Evolutionary conservation across 2,329 filamentous ascomycete genomes (phyloP), one percentile per base, ranked within the genome.

Genomic region (Colletotrichum tamarilloi): DNA sequence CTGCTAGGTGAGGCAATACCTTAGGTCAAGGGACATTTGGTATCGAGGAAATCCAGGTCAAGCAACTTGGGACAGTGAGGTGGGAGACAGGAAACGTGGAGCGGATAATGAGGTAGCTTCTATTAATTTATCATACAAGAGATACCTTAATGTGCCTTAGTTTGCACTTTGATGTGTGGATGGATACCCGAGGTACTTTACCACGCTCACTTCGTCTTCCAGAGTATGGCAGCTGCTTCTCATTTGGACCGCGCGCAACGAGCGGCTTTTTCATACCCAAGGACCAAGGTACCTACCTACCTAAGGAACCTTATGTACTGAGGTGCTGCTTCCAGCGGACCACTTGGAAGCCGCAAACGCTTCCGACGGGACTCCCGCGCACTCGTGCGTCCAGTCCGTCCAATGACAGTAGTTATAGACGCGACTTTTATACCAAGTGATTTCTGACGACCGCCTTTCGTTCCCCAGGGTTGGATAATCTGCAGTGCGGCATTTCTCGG

Each of bases 401-500:
- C 14, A 64, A 38, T 64, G 14, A 38, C 22, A 8, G 28, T 14
- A 3, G 28, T 28, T 28, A 19, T n/a, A 12, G 46, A 53, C 28
- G 46, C 42, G 42, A 49, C 19, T 24, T 35, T 26, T n/a, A n/a
- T 12, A 19, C 14, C 1, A 32, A 35, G n/a, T 55, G 62, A 55
- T 53, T 64, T 55, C 26, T 64, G 62, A 55, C n/a, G n/a, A 42
- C 46, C 22, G 46, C 22, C 22, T 6, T 26, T 19, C 32, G 19
- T 35, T 55, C 11, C 32, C 32, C 32, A 35, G 11, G 9, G 32
- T 35, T 12, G 32, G 11, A 35, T 12, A n/a, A 12, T 35, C 30
- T 63, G 14, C 22, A 49, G n/a, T 64, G 62, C 62, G 62, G 46
- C 16, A 64, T 64, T 63, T 55, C 46, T 64, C 22, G 14, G n/a